These are phyloP conservation scores for Nidula microcarpa DNA, from an alignment of 768 basidiomycete genomes.

Conservation along the genomic window DNA sequence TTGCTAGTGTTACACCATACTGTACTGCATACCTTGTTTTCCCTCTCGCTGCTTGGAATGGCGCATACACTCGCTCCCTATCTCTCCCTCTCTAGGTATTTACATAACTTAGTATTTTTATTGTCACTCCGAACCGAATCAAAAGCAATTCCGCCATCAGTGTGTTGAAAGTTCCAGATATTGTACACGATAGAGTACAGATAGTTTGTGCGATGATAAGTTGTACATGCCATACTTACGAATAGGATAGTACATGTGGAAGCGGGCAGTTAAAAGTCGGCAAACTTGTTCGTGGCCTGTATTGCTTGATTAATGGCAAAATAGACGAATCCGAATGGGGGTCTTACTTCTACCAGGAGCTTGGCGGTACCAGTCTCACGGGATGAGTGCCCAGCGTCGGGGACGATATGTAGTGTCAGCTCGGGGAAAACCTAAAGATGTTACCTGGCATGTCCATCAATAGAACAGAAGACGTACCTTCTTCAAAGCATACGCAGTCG, in stretches of 20 bases:
- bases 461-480: slow-evolving; percentile 31
- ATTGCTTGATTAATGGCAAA: background rate
- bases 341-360: slow-evolving; percentile 64
- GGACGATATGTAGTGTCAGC: slow-evolving; percentile 68
- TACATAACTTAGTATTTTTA: background rate
- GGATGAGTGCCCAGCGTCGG: slow-evolving; percentile 86
- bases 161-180: too few relatives aligned
- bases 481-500: slow-evolving; percentile 79
- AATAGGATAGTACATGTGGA: too few relatives aligned
- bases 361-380: slow-evolving; percentile 69
- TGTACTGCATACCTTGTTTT: background rate
- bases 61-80: background rate
- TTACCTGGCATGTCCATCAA: background rate
- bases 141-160: too few relatives aligned
- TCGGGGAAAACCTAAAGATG: slow-evolving; percentile 65
- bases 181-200: too few relatives aligned
- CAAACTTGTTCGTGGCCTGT: slow-evolving; percentile 43
- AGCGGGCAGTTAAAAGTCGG: slow-evolving; percentile 19
- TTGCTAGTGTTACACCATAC: background rate
- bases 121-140: too few relatives aligned
- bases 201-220: too few relatives aligned
- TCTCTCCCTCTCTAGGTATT: slow-evolving; percentile 1
- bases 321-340: background rate
- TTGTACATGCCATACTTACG: too few relatives aligned
- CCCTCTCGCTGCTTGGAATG: background rate